Conservation (phyloP, 225 moss, liverwort and hornwort genomes). For the Sphagnum contortum region DNA sequence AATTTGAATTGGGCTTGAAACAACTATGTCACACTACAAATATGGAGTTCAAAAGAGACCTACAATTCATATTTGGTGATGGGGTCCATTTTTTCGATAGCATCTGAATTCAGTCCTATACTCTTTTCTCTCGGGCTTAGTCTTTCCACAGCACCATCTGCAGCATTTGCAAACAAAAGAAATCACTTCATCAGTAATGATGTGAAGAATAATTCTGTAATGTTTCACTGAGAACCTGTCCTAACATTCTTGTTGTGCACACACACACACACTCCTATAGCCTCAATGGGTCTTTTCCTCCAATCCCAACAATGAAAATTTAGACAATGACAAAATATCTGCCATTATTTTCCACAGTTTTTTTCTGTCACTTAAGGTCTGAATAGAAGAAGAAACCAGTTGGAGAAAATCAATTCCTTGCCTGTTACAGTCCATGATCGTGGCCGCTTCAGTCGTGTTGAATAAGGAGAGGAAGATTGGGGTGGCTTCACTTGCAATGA, state of each 20-base stretch:
- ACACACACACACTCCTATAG: no score
- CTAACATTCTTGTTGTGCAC: background rate
- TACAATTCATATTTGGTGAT: conserved; percentile 36
- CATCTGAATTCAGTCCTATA: conserved; percentile 14
- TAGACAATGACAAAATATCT: no score
- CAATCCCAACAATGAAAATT: no score
- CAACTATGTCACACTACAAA: background rate
- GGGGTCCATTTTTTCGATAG: conserved; percentile 29
- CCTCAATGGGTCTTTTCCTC: no score
- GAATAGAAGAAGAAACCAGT: no score
- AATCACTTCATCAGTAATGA: background rate
- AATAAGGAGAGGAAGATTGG: conserved; percentile 18
- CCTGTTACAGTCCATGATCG: conserved; percentile 33
- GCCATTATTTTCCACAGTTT: no score
- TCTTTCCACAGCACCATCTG: conserved; percentile 20
- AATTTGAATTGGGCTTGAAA: background rate
- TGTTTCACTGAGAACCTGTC: background rate
- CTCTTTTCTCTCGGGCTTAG: conserved; percentile 14
- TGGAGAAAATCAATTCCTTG: conserved; percentile 3
- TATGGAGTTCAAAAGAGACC: conserved; percentile 17
- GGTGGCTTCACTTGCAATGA: conserved; percentile 15
- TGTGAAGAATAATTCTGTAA: background rate
- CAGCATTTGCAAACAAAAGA: conserved; percentile 9
- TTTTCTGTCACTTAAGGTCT: no score
- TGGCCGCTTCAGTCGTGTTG: conserved; percentile 25